These are phyloP conservation scores for Sporothrix variecibatus DNA, from an alignment of 2,329 filamentous ascomycete species.

Conservation along the genomic window DNA sequence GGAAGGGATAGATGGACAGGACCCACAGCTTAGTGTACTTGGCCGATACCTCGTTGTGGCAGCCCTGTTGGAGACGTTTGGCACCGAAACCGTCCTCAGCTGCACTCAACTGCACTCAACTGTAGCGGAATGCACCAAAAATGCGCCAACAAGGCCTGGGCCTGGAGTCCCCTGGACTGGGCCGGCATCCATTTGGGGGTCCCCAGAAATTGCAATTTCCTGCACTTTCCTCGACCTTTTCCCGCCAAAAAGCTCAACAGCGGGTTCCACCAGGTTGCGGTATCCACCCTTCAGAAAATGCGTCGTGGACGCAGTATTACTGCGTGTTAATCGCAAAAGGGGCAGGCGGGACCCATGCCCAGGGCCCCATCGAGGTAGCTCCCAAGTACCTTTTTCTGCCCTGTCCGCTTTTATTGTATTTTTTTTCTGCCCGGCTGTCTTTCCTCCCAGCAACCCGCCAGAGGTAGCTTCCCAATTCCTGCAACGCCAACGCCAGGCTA, in stretches of 20 bases:
- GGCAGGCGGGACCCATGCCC: neutral
- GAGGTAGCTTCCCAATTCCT: slow-evolving; percentile 18
- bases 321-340: slow-evolving; percentile 12
- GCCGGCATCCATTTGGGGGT: neutral
- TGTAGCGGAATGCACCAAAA: neutral
- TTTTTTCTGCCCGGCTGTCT: neutral
- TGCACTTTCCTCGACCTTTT: neutral
- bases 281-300: neutral
- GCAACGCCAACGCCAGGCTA: slow-evolving; percentile 1
- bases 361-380: slow-evolving; percentile 7
- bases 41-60: slow-evolving; percentile 7
- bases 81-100: neutral
- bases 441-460: slow-evolving; percentile 24
- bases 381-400: neutral
- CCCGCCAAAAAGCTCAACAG: neutral
- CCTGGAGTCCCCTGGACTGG: neutral
- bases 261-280: slow-evolving; percentile 7
- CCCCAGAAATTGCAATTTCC: slow-evolving; percentile 17
- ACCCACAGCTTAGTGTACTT: slow-evolving; percentile 21
- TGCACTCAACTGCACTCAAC: neutral
- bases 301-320: neutral
- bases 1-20: slow-evolving; percentile 8
- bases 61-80: neutral
- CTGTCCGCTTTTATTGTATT: neutral
- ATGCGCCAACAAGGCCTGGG: neutral